These are phyloP conservation scores for Nitzschia inconspicua DNA, from an alignment of 108 stramenopile genomes.

Conservation along the genomic window DNA sequence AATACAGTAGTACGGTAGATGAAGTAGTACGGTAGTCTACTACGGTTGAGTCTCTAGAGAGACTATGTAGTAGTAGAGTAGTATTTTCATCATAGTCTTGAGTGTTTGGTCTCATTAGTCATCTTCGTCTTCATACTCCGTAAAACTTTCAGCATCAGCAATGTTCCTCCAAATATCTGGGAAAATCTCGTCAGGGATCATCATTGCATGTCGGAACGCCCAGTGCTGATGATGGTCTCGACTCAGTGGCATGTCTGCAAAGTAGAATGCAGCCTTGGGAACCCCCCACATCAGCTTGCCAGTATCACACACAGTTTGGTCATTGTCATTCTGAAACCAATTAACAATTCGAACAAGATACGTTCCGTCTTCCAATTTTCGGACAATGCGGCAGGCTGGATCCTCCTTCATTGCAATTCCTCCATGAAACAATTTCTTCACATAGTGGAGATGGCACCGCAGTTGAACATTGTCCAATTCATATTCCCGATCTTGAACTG, in stretches of 20 bases:
- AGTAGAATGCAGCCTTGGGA: constrained; percentile 33
- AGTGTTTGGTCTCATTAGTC: no score
- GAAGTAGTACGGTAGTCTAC: no score
- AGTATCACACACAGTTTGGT: not conserved
- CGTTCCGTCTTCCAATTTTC: constrained; percentile 16
- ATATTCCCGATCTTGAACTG: constrained; percentile 18
- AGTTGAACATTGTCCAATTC: constrained; percentile 11
- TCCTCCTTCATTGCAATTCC: not conserved
- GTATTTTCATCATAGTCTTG: no score
- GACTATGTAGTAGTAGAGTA: no score
- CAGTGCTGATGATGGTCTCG: constrained; percentile 33
- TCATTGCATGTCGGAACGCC: constrained; percentile 79
- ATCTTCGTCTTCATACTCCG: no score
- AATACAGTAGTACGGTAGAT: no score
- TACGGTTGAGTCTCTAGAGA: no score
- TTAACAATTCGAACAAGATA: constrained; percentile 17
- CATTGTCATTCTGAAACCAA: not conserved
- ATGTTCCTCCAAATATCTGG: no score
- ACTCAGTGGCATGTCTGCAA: constrained; percentile 34
- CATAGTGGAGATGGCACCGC: constrained; percentile 11
- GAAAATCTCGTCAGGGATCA: constrained; percentile 66
- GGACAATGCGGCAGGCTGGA: constrained; percentile 13
- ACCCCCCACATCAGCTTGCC: constrained; percentile 22
- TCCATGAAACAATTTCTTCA: not conserved
- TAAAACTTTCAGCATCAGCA: no score